These are phyloP conservation scores for Ligustrum vulgare DNA, from an alignment of 257 asterid genomes.

Conservation along the genomic window DNA sequence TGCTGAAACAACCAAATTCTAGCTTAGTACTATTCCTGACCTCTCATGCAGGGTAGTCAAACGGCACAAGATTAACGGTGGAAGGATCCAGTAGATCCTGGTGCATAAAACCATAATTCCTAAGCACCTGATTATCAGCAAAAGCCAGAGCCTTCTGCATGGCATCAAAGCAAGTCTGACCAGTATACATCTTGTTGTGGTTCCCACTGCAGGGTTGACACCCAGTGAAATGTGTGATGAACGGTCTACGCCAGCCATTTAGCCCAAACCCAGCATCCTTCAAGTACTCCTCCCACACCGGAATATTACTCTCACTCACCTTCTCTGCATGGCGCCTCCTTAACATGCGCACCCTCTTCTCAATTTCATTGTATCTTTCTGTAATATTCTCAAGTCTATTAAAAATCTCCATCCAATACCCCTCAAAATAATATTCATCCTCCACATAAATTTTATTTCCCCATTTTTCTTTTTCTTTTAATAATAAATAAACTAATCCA, in stretches of 20 bases:
- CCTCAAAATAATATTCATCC: slow-evolving; percentile 70
- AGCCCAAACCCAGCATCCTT: slow-evolving; percentile 72
- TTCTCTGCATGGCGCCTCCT: slow-evolving; percentile 83
- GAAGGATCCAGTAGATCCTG: slow-evolving; percentile 64
- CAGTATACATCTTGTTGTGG: slow-evolving; percentile 85
- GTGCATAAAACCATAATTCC: slow-evolving; percentile 74
- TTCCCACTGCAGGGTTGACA: slow-evolving; percentile 98
- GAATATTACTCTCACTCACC: slow-evolving; percentile 57
- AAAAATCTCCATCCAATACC: slow-evolving; percentile 88
- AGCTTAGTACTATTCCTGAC: not conserved
- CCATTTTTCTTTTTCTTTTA: slow-evolving; percentile 74
- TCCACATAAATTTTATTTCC: slow-evolving; percentile 71
- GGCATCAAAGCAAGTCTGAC: slow-evolving; percentile 63
- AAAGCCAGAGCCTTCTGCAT: slow-evolving; percentile 78
- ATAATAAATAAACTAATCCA: slow-evolving; percentile 57
- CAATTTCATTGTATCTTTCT: slow-evolving; percentile 43
- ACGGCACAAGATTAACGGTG: slow-evolving; percentile 66
- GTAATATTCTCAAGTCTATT: slow-evolving; percentile 60
- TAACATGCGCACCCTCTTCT: slow-evolving; percentile 39
- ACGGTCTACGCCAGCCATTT: slow-evolving; percentile 85
- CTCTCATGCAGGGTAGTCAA: slow-evolving; percentile 63
- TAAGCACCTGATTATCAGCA: slow-evolving; percentile 92
- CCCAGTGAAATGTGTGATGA: slow-evolving; percentile 93
- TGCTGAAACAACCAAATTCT: not conserved
- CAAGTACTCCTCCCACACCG: slow-evolving; percentile 67